These are phyloP conservation scores for Biscogniauxia marginata DNA, from an alignment of 2,329 filamentous ascomycete genomes.

Conservation along the genomic window DNA sequence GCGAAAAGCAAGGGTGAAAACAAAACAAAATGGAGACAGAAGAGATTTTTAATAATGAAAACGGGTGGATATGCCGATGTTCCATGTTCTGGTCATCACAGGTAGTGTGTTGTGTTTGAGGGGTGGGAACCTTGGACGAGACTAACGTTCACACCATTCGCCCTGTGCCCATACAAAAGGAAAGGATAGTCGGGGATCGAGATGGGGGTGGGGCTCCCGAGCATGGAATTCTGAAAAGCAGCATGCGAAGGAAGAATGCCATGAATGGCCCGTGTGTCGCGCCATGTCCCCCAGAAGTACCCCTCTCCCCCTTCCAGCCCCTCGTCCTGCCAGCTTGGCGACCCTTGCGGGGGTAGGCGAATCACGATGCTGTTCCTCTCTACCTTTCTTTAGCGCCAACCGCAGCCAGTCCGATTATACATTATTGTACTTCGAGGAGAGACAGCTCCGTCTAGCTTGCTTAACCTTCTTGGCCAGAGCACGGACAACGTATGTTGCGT, in stretches of 20 bases:
- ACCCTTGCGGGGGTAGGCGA: neutral
- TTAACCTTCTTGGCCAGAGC: neutral
- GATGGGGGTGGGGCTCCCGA: slow-evolving; percentile 21
- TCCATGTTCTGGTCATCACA: neutral
- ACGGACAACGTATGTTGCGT: neutral
- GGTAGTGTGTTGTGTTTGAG: slow-evolving; percentile 8
- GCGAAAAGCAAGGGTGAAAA: neutral
- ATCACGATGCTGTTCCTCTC: neutral
- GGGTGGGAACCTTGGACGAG: slow-evolving; percentile 11
- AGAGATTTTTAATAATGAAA: neutral
- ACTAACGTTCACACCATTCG: slow-evolving; percentile 17
- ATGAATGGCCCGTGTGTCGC: slow-evolving; percentile 20
- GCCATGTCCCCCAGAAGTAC: slow-evolving; percentile 27
- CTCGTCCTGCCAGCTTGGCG: neutral
- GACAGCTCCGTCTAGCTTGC: neutral
- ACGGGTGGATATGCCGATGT: neutral
- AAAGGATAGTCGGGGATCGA: slow-evolving; percentile 28
- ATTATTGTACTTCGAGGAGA: neutral
- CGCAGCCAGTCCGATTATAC: neutral
- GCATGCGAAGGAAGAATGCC: slow-evolving; percentile 29
- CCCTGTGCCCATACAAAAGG: slow-evolving; percentile 12
- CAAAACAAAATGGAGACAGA: neutral
- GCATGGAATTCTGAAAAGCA: slow-evolving; percentile 31
- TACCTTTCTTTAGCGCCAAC: neutral
- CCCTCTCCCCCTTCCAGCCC: slow-evolving; percentile 1